Evolutionary conservation across 2,329 filamentous ascomycete genomes (phyloP), one percentile per base, ranked within the genome.

Genomic region (Emmonsiellopsis sp.): DNA sequence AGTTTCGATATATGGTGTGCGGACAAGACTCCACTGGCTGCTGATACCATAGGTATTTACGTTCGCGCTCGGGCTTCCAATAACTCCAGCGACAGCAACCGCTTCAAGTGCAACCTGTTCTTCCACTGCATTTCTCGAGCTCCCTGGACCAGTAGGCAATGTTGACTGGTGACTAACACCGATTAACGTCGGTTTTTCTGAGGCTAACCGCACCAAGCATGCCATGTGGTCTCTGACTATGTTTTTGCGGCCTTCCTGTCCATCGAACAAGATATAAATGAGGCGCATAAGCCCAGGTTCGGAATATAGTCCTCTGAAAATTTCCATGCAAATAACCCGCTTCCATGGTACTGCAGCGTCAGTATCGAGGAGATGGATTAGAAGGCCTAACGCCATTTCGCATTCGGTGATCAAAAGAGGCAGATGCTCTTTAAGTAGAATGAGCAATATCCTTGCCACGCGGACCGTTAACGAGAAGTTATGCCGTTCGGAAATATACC

Each of bases 21-120:
- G 82, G 57, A 95, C 81, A 10, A 85, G 81, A 68, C 93, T 98
- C 90, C 90, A 97, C 64, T 95, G 87, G 3, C 80, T 83, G 70
- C 90, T 95, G 64, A 98, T 91, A 7, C 89, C 90, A 48, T 76
- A 73, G 0, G 82, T 83, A 58, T 80, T 86, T 30, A 80, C 77
- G 30, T 85, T 84, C 53, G 85, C 83, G 1, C 83, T 77, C 7
- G 85, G 81, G 41, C 85, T 81, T 53, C 86, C 83, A 64, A 97
- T 95, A 30, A 95, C 88, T 47, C 92, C 92, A 34, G 88, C 84
- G 57, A 96, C 83, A 45, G 89, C 89, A 51, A 87, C 89, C 30
- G 90, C 87, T 70, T 97, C 92, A 7, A 95, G 78, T 60, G 93
- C 86, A n/a, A 87, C 87, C 68, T 92, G 88, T 57, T 96, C 90